Conservation (phyloP, 768 basidiomycete genomes). For the Rhodotorula toruloides region DNA sequence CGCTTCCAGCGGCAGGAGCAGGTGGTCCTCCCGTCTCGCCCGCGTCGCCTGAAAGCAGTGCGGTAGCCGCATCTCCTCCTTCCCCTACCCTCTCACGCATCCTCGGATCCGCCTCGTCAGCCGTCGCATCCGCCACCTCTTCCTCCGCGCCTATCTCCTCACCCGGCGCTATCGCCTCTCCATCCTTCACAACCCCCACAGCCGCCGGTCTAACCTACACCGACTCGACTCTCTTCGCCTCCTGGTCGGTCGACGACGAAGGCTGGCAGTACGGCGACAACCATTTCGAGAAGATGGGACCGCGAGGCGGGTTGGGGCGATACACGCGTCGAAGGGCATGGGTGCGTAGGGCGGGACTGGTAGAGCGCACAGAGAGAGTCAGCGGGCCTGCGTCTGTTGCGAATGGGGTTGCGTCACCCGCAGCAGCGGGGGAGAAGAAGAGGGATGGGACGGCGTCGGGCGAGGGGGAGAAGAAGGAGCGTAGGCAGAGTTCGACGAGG, state of each 20-base stretch:
- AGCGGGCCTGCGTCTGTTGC: not conserved
- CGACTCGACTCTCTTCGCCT: slow-evolving; percentile 15
- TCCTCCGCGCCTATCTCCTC: too few relatives aligned
- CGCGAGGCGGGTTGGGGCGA: slow-evolving; percentile 49
- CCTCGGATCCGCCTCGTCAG: slow-evolving; percentile 6
- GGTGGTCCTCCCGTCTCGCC: not conserved
- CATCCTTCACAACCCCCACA: slow-evolving; percentile 3
- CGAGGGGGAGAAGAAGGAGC: not conserved
- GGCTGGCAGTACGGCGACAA: slow-evolving; percentile 53
- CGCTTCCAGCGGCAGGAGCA: not conserved
- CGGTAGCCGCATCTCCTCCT: not conserved
- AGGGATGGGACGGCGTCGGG: too few relatives aligned
- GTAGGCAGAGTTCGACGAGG: not conserved
- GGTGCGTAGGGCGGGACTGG: slow-evolving; percentile 41
- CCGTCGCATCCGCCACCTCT: slow-evolving; percentile 18
- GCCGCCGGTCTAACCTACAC: not conserved
- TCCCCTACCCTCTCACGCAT: slow-evolving; percentile 10
- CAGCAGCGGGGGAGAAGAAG: not conserved
- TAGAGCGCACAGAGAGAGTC: slow-evolving; percentile 38
- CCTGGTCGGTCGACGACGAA: slow-evolving; percentile 46
- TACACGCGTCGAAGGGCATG: slow-evolving; percentile 42
- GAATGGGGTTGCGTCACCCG: too few relatives aligned
- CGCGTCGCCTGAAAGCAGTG: not conserved
- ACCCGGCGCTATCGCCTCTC: not conserved
- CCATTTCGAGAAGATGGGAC: slow-evolving; percentile 50